Conservation (phyloP, 2,329 filamentous ascomycete genomes). For the Colletotrichum chlorophyti region DNA sequence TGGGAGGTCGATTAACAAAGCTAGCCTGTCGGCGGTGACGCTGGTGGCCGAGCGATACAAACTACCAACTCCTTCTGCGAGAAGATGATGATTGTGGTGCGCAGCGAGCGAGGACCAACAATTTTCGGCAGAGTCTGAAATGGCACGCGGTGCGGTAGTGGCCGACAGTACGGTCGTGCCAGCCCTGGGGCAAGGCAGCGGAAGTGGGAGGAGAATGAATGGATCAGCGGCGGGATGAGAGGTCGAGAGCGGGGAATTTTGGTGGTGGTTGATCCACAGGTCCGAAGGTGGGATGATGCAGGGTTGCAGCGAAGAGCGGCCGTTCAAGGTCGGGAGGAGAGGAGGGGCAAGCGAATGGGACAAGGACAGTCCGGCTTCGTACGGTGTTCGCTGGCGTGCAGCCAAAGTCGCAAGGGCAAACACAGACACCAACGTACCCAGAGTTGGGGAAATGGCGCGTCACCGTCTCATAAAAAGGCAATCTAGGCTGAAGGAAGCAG, state of each 20-base stretch:
- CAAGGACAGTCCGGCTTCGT: constrained; percentile 11
- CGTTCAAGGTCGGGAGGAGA: constrained; percentile 11
- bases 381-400: constrained; percentile 16
- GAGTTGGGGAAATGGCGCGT: too few relatives aligned
- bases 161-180: constrained; percentile 6
- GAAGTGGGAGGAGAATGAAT: constrained; percentile 10
- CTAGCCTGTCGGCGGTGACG: neutral
- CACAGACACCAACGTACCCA: too few relatives aligned
- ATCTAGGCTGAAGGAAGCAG: too few relatives aligned
- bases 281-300: constrained; percentile 28
- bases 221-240: constrained; percentile 26
- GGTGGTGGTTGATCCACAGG: constrained; percentile 26
- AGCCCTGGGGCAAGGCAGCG: constrained; percentile 8
- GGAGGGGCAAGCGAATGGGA: too few relatives aligned
- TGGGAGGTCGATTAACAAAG: neutral
- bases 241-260: constrained; percentile 29
- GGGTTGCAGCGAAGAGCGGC: constrained; percentile 24
- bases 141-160: constrained; percentile 12
- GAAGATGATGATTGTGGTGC: neutral
- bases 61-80: neutral
- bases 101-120: neutral
- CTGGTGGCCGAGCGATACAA: neutral
- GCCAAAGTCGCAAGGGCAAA: constrained; percentile 3
- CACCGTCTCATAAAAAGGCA: too few relatives aligned
- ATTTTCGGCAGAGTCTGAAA: neutral